Conservation (phyloP, 75 land plant genomes). For the Cupressus sempervirens region DNA sequence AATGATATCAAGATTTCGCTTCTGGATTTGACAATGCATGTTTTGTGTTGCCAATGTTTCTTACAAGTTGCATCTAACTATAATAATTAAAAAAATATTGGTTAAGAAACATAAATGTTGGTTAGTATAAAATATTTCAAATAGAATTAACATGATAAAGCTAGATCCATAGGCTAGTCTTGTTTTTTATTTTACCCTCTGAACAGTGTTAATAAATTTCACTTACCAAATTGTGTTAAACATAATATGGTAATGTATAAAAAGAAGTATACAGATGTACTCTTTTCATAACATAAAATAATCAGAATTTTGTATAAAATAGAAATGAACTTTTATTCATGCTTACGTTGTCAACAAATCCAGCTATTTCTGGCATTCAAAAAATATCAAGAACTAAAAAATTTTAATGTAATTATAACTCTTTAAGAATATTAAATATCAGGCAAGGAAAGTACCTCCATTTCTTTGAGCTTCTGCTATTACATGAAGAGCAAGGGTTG, state of each 20-base stretch:
- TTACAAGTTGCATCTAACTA: neutral
- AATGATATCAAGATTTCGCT: no score
- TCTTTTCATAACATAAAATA: neutral
- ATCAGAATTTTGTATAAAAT: neutral
- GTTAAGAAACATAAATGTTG: neutral
- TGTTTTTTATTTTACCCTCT: neutral
- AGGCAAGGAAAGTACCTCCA: slow-evolving; percentile 51
- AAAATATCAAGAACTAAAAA: neutral
- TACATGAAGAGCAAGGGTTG: slow-evolving; percentile 94
- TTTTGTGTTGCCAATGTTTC: neutral
- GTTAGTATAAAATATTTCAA: neutral
- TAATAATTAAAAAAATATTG: no score
- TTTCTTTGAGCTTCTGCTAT: slow-evolving; percentile 91
- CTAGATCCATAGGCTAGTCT: neutral
- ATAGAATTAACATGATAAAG: neutral
- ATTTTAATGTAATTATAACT: neutral
- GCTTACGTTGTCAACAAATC: neutral
- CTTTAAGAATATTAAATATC: neutral
- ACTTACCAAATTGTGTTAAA: neutral
- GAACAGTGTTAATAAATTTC: neutral
- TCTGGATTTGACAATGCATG: no score
- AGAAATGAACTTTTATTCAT: neutral
- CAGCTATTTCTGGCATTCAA: neutral
- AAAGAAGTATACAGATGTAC: neutral
- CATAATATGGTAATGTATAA: neutral